Base-by-base conservation (phyloP, 164 flowering plant species). In the Umbellularia californica region DNA sequence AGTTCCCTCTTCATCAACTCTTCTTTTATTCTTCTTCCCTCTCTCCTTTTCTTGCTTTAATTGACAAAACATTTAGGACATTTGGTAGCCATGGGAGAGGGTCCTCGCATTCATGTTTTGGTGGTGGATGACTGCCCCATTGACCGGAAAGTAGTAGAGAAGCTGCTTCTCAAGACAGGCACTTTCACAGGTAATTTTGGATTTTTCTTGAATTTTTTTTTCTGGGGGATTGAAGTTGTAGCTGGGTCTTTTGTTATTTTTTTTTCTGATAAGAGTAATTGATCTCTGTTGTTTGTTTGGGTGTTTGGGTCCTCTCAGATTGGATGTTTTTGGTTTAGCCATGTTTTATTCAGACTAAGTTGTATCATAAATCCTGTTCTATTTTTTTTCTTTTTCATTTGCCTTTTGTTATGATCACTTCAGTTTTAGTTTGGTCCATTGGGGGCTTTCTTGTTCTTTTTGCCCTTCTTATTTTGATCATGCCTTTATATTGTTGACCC, bases 51-150 rank as follows among this genome's bases (percentile, higher is more conserved):
- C 47, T 9, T 41, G 7, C 47, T 41, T 41, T 0, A 41, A 41
- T 41, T 7, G 47, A 5, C 1, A 41, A 41, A 41, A 41, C 47
- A 41, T 41, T 7, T 41, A 55, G 52, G 33, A 14, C 28, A 6
- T 15, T 20, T 15, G 5, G 75, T 3, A 41, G 30, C 41, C 50
- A 67, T 78, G 77, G 70, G 30, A 24, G 77, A 74, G 27, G 60
- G 33, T 55, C 60, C 60, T 11, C 2, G 2, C 60, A 70, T 80
- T 71, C 82, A 74, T 24, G 80, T 75, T 6, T 69, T 80, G 68
- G 82, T 71, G 27, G 77, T 80, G 17, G 82, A 80, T 51, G 82
- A 80, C 69, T 74, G 75, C 51, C 41, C 33, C 13, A 22, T 80
- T 71, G 77, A 77, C 65, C 79, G 82, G 50, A 77, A 62, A 74